phyloP scores from a whole-genome alignment of 345 rosid species.

The Physaria fendleri region DNA sequence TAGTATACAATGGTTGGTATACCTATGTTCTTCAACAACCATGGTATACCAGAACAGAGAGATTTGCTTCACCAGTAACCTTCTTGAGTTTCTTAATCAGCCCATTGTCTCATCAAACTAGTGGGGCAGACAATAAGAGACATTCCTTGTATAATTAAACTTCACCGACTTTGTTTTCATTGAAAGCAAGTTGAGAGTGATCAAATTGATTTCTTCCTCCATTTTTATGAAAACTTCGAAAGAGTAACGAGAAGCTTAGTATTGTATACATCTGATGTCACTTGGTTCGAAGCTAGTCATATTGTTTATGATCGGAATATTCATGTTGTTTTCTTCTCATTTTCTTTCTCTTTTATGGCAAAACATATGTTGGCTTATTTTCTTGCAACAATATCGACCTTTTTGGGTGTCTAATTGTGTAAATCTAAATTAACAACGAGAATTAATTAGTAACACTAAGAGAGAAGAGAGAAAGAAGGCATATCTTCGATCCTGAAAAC shows the following conservation, averaged over 20 bases:
- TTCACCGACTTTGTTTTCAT: conserved; percentile 15
- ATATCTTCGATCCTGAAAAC: conserved; percentile 73
- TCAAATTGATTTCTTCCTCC: conserved; percentile 25
- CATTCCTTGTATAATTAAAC: conserved; percentile 38
- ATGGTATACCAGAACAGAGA: conserved; percentile 74
- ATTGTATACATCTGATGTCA: too few species aligned
- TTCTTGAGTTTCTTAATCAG: conserved; percentile 69
- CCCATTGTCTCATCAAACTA: conserved; percentile 84
- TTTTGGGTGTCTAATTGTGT: background rate
- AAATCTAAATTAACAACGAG: conserved; percentile 4
- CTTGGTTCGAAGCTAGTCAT: too few species aligned
- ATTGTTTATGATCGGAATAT: too few species aligned
- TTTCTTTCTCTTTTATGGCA: background rate
- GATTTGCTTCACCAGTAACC: conserved; percentile 56
- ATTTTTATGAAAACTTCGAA: too few species aligned
- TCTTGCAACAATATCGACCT: background rate
- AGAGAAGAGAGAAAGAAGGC: conserved; percentile 81
- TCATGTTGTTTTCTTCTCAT: too few species aligned
- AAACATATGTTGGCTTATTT: background rate
- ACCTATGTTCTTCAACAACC: too few species aligned
- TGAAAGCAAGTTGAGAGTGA: too few species aligned
- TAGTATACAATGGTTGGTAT: too few species aligned
- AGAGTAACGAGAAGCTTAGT: too few species aligned
- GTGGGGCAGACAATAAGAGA: conserved; percentile 91
- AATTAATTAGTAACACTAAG: conserved; percentile 2